Evolutionary conservation across 495 filamentous ascomycete genomes (phyloP).

Genomic region (Ascodesmis nigricans): DNA sequence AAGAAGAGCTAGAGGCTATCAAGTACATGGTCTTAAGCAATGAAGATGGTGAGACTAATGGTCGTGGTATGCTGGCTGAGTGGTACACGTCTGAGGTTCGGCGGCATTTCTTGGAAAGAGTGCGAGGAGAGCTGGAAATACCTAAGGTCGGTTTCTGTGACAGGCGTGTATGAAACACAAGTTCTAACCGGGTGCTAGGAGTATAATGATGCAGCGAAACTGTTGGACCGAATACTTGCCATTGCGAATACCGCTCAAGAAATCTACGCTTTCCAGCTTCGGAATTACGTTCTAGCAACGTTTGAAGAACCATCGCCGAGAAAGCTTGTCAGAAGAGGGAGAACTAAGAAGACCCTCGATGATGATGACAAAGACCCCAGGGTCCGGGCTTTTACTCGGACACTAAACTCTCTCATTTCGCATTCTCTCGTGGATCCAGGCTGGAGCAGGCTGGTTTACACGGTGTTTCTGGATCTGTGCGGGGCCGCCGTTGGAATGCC

Average conservation of each 20-base stretch:
- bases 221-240: constrained; percentile 13
- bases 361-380: constrained; percentile 13
- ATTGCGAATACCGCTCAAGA: constrained; percentile 16
- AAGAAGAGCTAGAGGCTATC: constrained; percentile 15
- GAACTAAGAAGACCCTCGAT: constrained; percentile 8
- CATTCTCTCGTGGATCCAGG: constrained; percentile 19
- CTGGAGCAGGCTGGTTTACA: constrained; percentile 20
- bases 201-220: constrained; percentile 6
- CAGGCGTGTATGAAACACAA: no score
- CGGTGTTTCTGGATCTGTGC: constrained; percentile 17
- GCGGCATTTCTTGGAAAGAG: constrained; percentile 18
- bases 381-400: constrained; percentile 12
- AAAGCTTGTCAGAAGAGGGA: constrained; percentile 6
- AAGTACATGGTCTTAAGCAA: constrained; percentile 12
- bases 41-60: constrained; percentile 14
- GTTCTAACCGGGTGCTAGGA: no score
- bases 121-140: constrained; percentile 15
- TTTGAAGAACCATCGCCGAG: constrained; percentile 5
- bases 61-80: constrained; percentile 16
- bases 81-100: constrained; percentile 21
- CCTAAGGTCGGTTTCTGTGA: no score
- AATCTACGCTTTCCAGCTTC: constrained; percentile 15
- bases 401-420: constrained; percentile 18
- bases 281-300: constrained; percentile 7
- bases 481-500: constrained; percentile 14